Base-by-base conservation (phyloP, 129 eudicot species). In the Tagetes patula region DNA sequence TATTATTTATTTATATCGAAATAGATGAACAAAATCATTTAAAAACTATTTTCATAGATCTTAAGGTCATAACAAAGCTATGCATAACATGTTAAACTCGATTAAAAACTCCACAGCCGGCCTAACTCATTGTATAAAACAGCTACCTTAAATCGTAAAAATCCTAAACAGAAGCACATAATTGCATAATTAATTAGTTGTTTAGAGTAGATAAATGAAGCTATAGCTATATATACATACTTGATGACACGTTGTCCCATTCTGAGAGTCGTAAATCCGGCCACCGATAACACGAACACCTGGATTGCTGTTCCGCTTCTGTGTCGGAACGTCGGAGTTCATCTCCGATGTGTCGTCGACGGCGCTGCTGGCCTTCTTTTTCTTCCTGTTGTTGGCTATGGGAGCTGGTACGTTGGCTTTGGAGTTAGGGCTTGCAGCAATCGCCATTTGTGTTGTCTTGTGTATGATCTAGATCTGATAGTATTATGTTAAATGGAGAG, bases 221-320 rank as follows among this genome's bases (percentile, higher is more conserved):
- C 27, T 20, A 20, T 20, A 20, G 27, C 27, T 20, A 20, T 20
- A 20, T 1, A 53, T 3, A 58, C 49, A 14, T 80, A 92, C 97
- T 84, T 92, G 97, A 61, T 92, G 97, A 56, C 97, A 92, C 40
- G 94, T 81, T 67, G 80, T 89, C 10, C 97, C 97, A 30, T 78
- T 75, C 50, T 75, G 72, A 20, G 97, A 83, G 65, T 88, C 97
- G 54, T 88, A 86, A 64, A 88, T 81, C 40, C 87, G 79, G 65
- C 86, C 92, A 67, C 69, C 74, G 6, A 85, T 72, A 1, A 85
- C 74, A 5, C 92, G 87, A 34, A 91, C 72, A 0, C 92, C 89
- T 6, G 88, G 90, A 65, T 59, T 64, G 32, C 48, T 88, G 55
- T 80, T 80, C 61, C 89, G 77, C 81, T 91, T 88, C 7, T 78